Evolutionary conservation across 345 rosid species (phyloP).

Genomic region (Sapria himalayana): DNA sequence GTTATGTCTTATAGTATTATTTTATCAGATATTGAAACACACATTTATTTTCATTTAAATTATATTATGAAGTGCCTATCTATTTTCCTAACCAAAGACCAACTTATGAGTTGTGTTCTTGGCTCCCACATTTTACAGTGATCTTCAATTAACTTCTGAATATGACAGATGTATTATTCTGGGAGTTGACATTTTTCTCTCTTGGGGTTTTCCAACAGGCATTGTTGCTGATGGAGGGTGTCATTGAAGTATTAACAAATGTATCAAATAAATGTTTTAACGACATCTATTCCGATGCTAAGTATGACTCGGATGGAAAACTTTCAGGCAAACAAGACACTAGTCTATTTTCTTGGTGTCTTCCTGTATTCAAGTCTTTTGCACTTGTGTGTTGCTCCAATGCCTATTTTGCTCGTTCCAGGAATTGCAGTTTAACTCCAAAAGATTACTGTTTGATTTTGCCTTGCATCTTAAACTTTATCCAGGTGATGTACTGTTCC

Average conservation of each 20-base stretch:
- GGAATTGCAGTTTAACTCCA: constrained; percentile 22
- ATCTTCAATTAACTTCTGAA: not conserved
- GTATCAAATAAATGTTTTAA: constrained; percentile 49
- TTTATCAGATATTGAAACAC: too few relatives aligned
- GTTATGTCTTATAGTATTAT: too few relatives aligned
- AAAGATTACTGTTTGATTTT: constrained; percentile 44
- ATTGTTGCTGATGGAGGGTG: constrained; percentile 44
- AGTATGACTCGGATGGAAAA: constrained; percentile 21
- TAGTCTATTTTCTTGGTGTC: constrained; percentile 37
- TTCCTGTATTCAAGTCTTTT: constrained; percentile 53
- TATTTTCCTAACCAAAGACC: too few relatives aligned
- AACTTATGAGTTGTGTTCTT: too few relatives aligned
- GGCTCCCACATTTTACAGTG: too few relatives aligned
- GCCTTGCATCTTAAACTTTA: constrained; percentile 39
- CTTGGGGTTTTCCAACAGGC: too few relatives aligned
- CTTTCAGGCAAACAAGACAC: constrained; percentile 21
- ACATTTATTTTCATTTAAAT: too few relatives aligned
- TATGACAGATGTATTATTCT: constrained; percentile 7
- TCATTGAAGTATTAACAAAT: constrained; percentile 28
- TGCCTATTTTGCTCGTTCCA: constrained; percentile 5
- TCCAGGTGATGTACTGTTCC: constrained; percentile 33
- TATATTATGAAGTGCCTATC: too few relatives aligned
- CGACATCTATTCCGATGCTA: constrained; percentile 30
- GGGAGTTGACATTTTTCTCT: constrained; percentile 5
- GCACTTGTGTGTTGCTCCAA: constrained; percentile 28